These are phyloP conservation scores for Leccinum griseonigrum DNA, from an alignment of 1,284 basidiomycete genomes.

Conservation along the genomic window DNA sequence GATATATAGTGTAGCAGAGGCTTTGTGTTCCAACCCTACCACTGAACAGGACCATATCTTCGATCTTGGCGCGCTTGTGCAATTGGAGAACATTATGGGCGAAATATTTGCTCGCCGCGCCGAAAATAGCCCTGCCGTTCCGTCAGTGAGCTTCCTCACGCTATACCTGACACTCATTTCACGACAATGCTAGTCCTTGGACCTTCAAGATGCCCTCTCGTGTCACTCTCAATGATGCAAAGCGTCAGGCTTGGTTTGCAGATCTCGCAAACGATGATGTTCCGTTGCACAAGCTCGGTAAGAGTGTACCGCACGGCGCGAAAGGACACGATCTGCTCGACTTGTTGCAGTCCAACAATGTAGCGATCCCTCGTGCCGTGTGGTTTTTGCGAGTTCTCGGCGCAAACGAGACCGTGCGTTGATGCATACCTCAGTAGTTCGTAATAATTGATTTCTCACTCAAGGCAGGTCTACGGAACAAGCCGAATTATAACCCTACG, in stretches of 20 bases:
- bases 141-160: slow-evolving; percentile 45
- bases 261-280: slow-evolving; percentile 90
- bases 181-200: slow-evolving; percentile 48
- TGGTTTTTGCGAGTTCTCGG: slow-evolving; percentile 97
- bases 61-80: slow-evolving; percentile 54
- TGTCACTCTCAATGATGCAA: slow-evolving; percentile 88
- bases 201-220: slow-evolving; percentile 84
- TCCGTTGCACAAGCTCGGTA: slow-evolving; percentile 85
- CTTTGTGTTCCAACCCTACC: slow-evolving; percentile 52
- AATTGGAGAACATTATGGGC: slow-evolving; percentile 78
- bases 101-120: slow-evolving; percentile 71
- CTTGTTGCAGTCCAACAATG: slow-evolving; percentile 77
- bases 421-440: neutral
- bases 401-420: slow-evolving; percentile 83
- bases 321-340: slow-evolving; percentile 92
- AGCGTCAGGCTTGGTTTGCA: slow-evolving; percentile 85
- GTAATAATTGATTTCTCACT: neutral
- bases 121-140: slow-evolving; percentile 53
- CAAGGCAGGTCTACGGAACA: slow-evolving; percentile 70
- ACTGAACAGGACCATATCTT: slow-evolving; percentile 52
- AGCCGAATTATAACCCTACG: slow-evolving; percentile 70
- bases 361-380: slow-evolving; percentile 84
- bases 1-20: slow-evolving; percentile 41
- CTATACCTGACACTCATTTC: slow-evolving; percentile 1
- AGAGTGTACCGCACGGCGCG: slow-evolving; percentile 90